phyloP scores from a whole-genome alignment of 2,329 filamentous ascomycete genomes.

The Colletotrichum ledebouriae region DNA sequence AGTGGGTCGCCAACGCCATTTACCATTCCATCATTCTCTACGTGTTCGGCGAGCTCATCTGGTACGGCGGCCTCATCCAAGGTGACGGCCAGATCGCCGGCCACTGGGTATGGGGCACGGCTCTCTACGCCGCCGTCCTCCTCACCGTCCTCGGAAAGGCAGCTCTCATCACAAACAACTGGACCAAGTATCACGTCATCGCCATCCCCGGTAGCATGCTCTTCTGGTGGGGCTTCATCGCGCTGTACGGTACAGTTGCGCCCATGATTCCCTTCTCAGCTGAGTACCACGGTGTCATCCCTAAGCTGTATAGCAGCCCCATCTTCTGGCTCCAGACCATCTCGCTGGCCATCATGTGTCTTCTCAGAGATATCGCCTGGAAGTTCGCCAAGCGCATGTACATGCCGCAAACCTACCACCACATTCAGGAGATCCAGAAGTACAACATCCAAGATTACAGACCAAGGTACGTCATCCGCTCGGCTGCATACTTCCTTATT shows the following conservation, averaged over 20 bases:
- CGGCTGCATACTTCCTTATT: not conserved
- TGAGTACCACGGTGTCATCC: conserved; percentile 89
- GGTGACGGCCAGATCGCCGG: conserved; percentile 85
- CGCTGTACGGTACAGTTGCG: conserved; percentile 87
- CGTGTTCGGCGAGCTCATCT: conserved; percentile 84
- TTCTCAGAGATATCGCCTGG: conserved; percentile 92
- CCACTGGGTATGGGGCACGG: conserved; percentile 98
- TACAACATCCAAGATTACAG: conserved; percentile 99
- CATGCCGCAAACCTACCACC: conserved; percentile 93
- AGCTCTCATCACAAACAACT: conserved; percentile 94
- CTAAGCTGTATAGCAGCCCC: conserved; percentile 82
- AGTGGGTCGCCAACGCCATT: conserved; percentile 94
- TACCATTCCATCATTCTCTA: conserved; percentile 98
- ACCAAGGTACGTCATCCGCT: conserved; percentile 75
- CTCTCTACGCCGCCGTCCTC: conserved; percentile 94
- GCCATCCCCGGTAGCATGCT: conserved; percentile 94
- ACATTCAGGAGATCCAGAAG: conserved; percentile 99
- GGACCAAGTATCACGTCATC: conserved; percentile 98
- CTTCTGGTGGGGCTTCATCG: conserved; percentile 92
- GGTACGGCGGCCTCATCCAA: conserved; percentile 82
- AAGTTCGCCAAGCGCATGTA: conserved; percentile 99
- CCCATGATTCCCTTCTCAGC: conserved; percentile 84
- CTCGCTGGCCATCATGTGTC: conserved; percentile 82
- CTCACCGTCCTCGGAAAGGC: conserved; percentile 95
- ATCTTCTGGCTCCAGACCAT: conserved; percentile 94